These are phyloP conservation scores for Fragilaria crotonensis DNA, from an alignment of 108 stramenopile genomes.

Conservation along the genomic window DNA sequence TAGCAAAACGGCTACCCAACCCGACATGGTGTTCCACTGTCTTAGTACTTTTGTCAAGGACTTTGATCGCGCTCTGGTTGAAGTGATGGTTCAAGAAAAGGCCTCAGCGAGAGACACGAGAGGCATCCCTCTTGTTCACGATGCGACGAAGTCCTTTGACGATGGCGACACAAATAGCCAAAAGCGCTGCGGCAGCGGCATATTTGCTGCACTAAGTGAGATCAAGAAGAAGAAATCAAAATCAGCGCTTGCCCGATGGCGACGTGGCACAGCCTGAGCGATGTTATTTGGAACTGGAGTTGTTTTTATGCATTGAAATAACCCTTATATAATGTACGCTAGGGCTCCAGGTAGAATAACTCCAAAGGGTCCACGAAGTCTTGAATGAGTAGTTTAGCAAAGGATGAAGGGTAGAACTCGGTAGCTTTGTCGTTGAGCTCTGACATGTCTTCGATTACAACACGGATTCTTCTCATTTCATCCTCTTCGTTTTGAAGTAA, in stretches of 20 bases:
- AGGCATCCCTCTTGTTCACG: no score
- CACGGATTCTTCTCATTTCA: conserved; percentile 26
- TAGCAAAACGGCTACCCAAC: not conserved
- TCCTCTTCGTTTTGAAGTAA: not conserved
- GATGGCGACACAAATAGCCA: no score
- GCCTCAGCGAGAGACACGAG: not conserved
- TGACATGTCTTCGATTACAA: conserved; percentile 51
- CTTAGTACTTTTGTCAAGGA: not conserved
- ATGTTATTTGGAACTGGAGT: not conserved
- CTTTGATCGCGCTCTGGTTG: conserved; percentile 1
- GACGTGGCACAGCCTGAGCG: not conserved
- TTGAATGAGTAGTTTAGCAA: conserved; percentile 33
- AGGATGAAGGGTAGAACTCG: conserved; percentile 39
- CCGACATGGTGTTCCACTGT: not conserved
- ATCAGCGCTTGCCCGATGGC: no score
- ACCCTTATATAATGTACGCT: not conserved
- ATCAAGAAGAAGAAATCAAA: no score
- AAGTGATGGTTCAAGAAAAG: not conserved
- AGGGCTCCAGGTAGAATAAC: conserved; percentile 21
- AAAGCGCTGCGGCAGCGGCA: no score
- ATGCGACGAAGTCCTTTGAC: no score
- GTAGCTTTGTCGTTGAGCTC: conserved; percentile 41
- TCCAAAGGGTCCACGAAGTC: conserved; percentile 57
- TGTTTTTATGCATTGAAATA: not conserved
- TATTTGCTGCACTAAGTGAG: no score